Conservation (phyloP, 179 eudicot genomes). For the Gypsophila paniculata region DNA sequence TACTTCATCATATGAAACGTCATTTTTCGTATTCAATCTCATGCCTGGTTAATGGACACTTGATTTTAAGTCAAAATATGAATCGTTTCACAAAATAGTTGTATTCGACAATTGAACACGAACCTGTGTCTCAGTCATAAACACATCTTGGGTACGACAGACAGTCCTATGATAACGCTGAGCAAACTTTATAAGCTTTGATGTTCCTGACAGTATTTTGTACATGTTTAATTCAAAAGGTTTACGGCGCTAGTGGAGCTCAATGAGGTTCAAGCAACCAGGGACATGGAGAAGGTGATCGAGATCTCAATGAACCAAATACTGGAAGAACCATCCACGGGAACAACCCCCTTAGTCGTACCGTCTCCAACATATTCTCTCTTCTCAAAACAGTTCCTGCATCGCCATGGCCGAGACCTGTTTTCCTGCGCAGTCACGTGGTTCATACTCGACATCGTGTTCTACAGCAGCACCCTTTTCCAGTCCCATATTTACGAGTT, state of each 20-base stretch:
- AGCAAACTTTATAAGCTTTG: neutral
- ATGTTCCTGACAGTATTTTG: neutral
- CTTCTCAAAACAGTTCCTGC: constrained; percentile 40
- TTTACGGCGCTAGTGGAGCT: constrained; percentile 62
- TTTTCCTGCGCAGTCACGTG: constrained; percentile 47
- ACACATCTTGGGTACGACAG: neutral
- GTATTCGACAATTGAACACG: no score
- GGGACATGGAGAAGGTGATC: constrained; percentile 58
- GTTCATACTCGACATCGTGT: constrained; percentile 54
- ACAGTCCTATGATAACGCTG: neutral
- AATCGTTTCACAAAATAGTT: no score
- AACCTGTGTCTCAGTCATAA: no score
- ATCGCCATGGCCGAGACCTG: constrained; percentile 56
- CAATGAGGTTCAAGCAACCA: constrained; percentile 53
- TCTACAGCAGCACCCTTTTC: constrained; percentile 59
- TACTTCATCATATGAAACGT: no score
- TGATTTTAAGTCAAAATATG: no score
- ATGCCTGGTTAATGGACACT: no score
- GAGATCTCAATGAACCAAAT: constrained; percentile 32
- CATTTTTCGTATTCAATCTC: no score
- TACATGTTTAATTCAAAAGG: constrained; percentile 20
- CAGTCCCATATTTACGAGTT: constrained; percentile 36
- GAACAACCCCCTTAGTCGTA: neutral
- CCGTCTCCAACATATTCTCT: constrained; percentile 31
- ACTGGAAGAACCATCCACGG: constrained; percentile 21